These are phyloP conservation scores for Alternaria solani DNA, from an alignment of 2,329 filamentous ascomycete species.

Conservation along the genomic window DNA sequence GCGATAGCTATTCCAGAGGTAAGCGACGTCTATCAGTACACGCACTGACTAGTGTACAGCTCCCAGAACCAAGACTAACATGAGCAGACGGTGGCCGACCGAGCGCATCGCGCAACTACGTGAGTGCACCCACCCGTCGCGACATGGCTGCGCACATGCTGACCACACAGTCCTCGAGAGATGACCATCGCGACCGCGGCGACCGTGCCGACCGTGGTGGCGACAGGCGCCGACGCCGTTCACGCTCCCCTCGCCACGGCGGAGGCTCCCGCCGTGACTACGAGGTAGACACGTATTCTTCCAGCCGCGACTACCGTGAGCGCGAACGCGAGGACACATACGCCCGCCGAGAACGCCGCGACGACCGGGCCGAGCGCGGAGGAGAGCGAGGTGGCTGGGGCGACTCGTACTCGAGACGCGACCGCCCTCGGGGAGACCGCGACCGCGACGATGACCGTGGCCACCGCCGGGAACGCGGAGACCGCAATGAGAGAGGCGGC, in stretches of 20 bases:
- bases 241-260: slow-evolving; percentile 82
- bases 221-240: slow-evolving; percentile 70
- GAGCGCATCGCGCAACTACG: slow-evolving; percentile 50
- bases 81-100: slow-evolving; percentile 49
- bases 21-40: slow-evolving; percentile 50
- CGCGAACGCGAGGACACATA: slow-evolving; percentile 94
- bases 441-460: slow-evolving; percentile 47
- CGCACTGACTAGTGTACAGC: slow-evolving; percentile 49
- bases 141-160: slow-evolving; percentile 24
- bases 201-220: slow-evolving; percentile 29
- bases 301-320: slow-evolving; percentile 90
- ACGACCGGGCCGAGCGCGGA: slow-evolving; percentile 55
- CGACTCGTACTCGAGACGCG: slow-evolving; percentile 59
- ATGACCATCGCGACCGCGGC: slow-evolving; percentile 38
- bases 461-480: slow-evolving; percentile 43
- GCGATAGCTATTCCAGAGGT: slow-evolving; percentile 84
- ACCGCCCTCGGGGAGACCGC: slow-evolving; percentile 42
- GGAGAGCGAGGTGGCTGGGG: slow-evolving; percentile 62
- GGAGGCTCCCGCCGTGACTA: slow-evolving; percentile 69
- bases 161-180: slow-evolving; percentile 43
- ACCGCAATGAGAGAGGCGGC: slow-evolving; percentile 60
- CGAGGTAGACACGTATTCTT: slow-evolving; percentile 87
- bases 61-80: slow-evolving; percentile 39
- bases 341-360: slow-evolving; percentile 66
- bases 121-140: slow-evolving; percentile 38